These are phyloP conservation scores for Trypanosoma lewisi DNA, from an alignment of 208 protist genomes.

Conservation along the genomic window DNA sequence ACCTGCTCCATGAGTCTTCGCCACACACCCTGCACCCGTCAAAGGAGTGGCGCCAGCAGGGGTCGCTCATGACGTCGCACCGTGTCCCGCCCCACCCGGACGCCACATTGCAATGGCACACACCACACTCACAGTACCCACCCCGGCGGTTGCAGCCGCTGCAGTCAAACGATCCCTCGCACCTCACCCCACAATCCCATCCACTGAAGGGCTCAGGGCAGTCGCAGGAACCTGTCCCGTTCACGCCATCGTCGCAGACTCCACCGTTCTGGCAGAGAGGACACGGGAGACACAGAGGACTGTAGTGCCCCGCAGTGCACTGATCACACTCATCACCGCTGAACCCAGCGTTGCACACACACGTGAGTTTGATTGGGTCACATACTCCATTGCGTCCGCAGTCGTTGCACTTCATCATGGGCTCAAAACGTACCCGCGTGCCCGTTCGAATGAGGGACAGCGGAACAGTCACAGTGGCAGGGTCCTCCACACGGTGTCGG, in stretches of 20 bases:
- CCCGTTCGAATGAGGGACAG: constrained; percentile 1
- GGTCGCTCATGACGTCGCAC: constrained; percentile 28
- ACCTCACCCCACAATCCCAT: constrained; percentile 6
- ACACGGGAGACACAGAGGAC: constrained; percentile 14
- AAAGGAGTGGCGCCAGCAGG: constrained; percentile 35
- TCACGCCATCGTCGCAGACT: constrained; percentile 33
- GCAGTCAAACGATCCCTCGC: constrained; percentile 16
- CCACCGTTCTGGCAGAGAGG: constrained; percentile 18
- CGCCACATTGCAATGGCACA: constrained; percentile 7
- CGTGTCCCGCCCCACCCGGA: constrained; percentile 13
- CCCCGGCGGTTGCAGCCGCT: constrained; percentile 13
- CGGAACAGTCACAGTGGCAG: constrained; percentile 20
- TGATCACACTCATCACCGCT: constrained; percentile 25
- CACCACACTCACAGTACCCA: constrained; percentile 22
- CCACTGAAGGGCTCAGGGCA: constrained; percentile 13
- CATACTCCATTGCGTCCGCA: constrained; percentile 35
- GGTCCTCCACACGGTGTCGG: constrained; percentile 33
- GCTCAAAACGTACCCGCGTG: constrained; percentile 17
- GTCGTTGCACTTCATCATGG: constrained; percentile 18
- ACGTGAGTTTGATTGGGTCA: constrained; percentile 6
- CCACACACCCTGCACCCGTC: constrained; percentile 37
- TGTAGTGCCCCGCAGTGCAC: constrained; percentile 23
- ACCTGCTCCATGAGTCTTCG: constrained; percentile 15
- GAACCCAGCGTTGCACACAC: constrained; percentile 31
- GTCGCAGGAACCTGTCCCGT: constrained; percentile 14